phyloP scores from a whole-genome alignment of 2,329 filamentous ascomycete genomes.

The Ascochyta viciae-villosae region DNA sequence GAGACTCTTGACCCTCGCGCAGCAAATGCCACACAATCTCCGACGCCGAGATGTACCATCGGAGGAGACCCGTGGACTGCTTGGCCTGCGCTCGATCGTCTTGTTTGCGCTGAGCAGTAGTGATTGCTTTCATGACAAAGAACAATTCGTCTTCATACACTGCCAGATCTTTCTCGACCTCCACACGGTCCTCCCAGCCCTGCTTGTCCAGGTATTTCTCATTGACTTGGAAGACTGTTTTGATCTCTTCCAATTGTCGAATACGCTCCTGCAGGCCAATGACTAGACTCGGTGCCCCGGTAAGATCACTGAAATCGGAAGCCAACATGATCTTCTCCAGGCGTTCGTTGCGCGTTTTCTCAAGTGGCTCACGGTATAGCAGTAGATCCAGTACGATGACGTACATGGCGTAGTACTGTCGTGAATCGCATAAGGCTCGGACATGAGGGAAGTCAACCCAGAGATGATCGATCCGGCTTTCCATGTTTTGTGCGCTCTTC shows the following conservation, averaged over 20 bases:
- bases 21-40: conserved; percentile 98
- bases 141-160: conserved; percentile 96
- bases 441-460: conserved; percentile 97
- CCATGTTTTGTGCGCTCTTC: conserved; percentile 60
- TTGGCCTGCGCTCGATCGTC: conserved; percentile 68
- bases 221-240: conserved; percentile 93
- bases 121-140: conserved; percentile 99
- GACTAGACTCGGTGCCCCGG: conserved; percentile 92
- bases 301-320: conserved; percentile 96
- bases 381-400: conserved; percentile 96
- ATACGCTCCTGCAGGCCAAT: conserved; percentile 90
- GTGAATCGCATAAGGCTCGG: conserved; percentile 93
- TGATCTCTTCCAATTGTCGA: conserved; percentile 93
- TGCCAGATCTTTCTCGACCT: conserved; percentile 87
- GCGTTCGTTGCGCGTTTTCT: conserved; percentile 95
- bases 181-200: conserved; percentile 88
- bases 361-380: conserved; percentile 93
- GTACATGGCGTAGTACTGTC: conserved; percentile 97
- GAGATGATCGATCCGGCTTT: conserved; percentile 91
- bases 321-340: conserved; percentile 99
- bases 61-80: conserved; percentile 78
- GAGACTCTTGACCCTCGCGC: conserved; percentile 81
- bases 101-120: conserved; percentile 87
- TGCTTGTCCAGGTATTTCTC: conserved; percentile 84
- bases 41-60: conserved; percentile 91